Percentiles rank a stretch among this genome's conserved stretches.
Evolutionary conservation across 805 yeast species (phyloP).

Genomic region (Ogataea paradorogensis): DNA sequence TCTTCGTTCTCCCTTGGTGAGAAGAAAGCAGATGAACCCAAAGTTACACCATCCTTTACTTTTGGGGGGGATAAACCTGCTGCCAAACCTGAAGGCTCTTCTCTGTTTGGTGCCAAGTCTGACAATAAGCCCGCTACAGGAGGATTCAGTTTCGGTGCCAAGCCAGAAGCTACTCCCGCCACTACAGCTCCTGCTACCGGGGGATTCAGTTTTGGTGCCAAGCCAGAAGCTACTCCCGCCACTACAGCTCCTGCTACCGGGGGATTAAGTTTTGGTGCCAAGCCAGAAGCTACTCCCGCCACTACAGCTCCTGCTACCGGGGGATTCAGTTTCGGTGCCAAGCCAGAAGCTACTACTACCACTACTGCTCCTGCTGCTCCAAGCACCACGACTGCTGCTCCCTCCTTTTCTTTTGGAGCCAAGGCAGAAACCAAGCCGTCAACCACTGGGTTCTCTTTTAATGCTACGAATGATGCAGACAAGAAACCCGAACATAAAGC

Average conservation of each 20-base stretch:
- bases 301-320: not conserved
- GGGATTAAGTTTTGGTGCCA: conserved; percentile 10
- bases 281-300: conserved; percentile 10
- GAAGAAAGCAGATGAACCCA: conserved; percentile 6
- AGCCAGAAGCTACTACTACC: conserved; percentile 10
- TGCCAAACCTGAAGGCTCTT: conserved; percentile 1
- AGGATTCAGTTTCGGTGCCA: conserved; percentile 10
- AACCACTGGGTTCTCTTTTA: conserved; percentile 7
- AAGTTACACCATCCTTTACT: conserved; percentile 7
- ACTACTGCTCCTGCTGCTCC: not conserved
- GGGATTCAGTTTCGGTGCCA: conserved; percentile 10
- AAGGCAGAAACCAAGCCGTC: conserved; percentile 15
- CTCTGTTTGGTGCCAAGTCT: not conserved
- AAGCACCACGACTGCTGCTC: too few species aligned
- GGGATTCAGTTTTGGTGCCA: conserved; percentile 6
- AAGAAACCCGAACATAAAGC: conserved; percentile 14
- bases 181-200: conserved; percentile 1
- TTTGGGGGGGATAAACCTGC: conserved; percentile 11
- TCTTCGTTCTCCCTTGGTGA: conserved; percentile 13
- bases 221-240: too few species aligned
- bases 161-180: conserved; percentile 10
- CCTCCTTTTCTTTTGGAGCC: not conserved
- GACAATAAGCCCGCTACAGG: not conserved
- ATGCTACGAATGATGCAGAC: conserved; percentile 11
- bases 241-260: too few species aligned